phyloP scores from a whole-genome alignment of 2,329 filamentous ascomycete species.

The Scytalidium lignicola region DNA sequence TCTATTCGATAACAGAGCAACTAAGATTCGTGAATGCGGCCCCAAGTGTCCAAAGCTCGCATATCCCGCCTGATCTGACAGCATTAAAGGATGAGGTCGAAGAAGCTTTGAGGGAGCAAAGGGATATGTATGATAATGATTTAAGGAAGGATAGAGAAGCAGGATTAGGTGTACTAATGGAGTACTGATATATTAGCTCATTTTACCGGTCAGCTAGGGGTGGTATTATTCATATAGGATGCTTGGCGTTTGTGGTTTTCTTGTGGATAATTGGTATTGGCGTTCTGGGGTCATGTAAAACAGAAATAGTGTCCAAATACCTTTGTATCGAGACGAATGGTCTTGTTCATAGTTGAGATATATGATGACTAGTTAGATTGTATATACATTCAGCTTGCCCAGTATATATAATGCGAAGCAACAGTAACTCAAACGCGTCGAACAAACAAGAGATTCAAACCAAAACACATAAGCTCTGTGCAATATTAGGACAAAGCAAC shows the following conservation, averaged over 20 bases:
- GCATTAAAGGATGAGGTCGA: constrained; percentile 66
- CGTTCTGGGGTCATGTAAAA: not conserved
- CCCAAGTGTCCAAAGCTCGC: constrained; percentile 80
- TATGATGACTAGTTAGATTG: no score
- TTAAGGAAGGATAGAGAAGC: constrained; percentile 50
- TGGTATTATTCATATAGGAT: not conserved
- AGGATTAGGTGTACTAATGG: constrained; percentile 52
- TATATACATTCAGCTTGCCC: no score
- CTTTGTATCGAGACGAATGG: no score
- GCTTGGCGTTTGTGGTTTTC: not conserved
- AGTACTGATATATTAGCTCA: constrained; percentile 27
- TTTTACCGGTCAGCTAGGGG: not conserved
- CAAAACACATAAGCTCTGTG: no score
- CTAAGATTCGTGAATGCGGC: constrained; percentile 78
- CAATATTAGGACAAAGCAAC: no score
- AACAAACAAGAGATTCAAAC: no score
- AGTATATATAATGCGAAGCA: no score
- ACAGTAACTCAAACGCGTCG: no score
- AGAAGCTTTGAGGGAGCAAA: constrained; percentile 58
- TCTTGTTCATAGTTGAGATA: no score
- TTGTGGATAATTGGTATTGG: not conserved
- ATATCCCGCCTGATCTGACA: constrained; percentile 72
- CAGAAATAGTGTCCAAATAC: not conserved
- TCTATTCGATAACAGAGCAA: constrained; percentile 77
- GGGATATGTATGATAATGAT: constrained; percentile 51